Evolutionary conservation across 371 early-diverging fungal genomes (phyloP), one percentile per base, ranked within the genome.

Genomic region (Zopfochytrium polystomum): DNA sequence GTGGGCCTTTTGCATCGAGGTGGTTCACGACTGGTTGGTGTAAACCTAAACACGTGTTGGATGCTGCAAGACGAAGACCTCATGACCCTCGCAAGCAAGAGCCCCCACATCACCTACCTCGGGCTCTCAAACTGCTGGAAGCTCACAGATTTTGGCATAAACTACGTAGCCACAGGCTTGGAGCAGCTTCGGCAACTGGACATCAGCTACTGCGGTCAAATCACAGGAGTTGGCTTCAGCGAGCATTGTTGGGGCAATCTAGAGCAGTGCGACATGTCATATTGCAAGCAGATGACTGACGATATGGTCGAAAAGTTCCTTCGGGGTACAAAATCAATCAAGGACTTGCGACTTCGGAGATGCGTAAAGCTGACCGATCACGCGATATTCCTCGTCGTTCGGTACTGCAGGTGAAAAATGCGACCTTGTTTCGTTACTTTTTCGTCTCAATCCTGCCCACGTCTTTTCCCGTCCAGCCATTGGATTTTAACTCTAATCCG

Each of bases 111-210:
- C 29, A 26, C 35, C 29, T 20, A 7, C n/a, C 26, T 79, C 9
- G 55, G 48, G 47, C 18, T 79, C 11, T 68, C 74, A 3, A 79
- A 76, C 53, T 79, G 77, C 60, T 79, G 79, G 79, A 72, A 72
- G 52, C 49, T 79, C 23, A 79, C 71, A 11, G 79, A 79, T 49
- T 53, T 58, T 3, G 79, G 73, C 0, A 25, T 79, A 22, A 22
- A 54, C 1, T 54, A 52, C 42, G 15, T 77, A 11, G 64, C 75
- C 11, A 43, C 52, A n/a, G 52, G 54, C 5, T 53, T 66, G 15
- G 51, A 38, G 15, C 33, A 60, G 30, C 27, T 79, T 22, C 31
- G 52, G n/a, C 34, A 38, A 27, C 45, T 77, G n/a, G 74, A 79
- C 55, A 45, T 77, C 0, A 71, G 73, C 45, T 75, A 75, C 50